These are phyloP conservation scores for Penicillium verhagenii DNA, from an alignment of 495 filamentous ascomycete genomes.

Conservation along the genomic window DNA sequence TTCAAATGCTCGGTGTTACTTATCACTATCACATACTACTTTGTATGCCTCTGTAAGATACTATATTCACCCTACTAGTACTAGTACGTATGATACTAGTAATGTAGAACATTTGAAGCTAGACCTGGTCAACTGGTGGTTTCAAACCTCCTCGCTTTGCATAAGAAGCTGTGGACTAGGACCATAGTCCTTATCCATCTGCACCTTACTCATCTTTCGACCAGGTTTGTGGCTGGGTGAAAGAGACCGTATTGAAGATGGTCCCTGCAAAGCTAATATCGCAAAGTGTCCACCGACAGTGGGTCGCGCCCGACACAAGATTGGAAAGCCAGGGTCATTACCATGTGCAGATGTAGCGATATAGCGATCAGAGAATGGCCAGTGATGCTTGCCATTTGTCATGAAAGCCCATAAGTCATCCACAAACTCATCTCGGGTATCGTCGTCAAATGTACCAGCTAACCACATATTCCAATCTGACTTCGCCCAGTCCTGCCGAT, in stretches of 20 bases:
- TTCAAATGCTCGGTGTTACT: too few relatives aligned
- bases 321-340: constrained; percentile 30
- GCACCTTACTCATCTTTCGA: neutral
- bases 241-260: constrained; percentile 26
- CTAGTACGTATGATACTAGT: too few relatives aligned
- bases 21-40: too few relatives aligned
- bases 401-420: constrained; percentile 47
- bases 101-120: too few relatives aligned
- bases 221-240: constrained; percentile 1
- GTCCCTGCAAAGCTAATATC: constrained; percentile 42
- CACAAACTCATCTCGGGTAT: constrained; percentile 35
- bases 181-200: neutral
- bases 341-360: constrained; percentile 38
- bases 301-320: constrained; percentile 52
- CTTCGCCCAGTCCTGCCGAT: constrained; percentile 47
- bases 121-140: too few relatives aligned
- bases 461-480: constrained; percentile 54
- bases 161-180: neutral
- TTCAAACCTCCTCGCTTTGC: neutral
- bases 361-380: constrained; percentile 51
- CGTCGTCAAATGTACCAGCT: constrained; percentile 33
- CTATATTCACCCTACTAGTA: too few relatives aligned
- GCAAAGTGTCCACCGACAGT: constrained; percentile 59
- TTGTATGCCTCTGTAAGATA: too few relatives aligned
- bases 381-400: constrained; percentile 47